Conservation (phyloP, 495 filamentous ascomycete species). For the Aspergillus bertholletiae region DNA sequence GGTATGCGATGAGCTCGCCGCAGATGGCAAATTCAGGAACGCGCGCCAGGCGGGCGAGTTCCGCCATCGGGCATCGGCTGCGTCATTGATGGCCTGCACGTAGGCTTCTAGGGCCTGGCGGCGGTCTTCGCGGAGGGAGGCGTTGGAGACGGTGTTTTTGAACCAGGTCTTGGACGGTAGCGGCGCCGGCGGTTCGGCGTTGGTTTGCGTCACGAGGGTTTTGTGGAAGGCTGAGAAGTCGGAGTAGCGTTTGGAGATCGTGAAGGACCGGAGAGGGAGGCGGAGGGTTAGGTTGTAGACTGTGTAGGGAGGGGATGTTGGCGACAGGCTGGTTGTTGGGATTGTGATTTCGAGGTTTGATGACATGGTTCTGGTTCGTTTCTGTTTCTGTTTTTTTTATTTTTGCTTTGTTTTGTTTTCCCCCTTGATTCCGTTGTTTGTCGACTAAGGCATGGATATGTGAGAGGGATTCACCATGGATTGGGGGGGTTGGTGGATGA, state of each 20-base stretch:
- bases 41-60: slow-evolving; percentile 76
- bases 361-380: slow-evolving; percentile 52
- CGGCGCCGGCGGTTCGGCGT: slow-evolving; percentile 57
- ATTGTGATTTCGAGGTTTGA: slow-evolving; percentile 78
- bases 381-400: not conserved
- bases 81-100: slow-evolving; percentile 73
- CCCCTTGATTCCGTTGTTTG: no score
- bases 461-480: no score
- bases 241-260: slow-evolving; percentile 88
- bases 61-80: slow-evolving; percentile 79
- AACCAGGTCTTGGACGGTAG: slow-evolving; percentile 86
- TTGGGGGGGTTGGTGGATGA: not conserved
- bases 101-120: slow-evolving; percentile 75
- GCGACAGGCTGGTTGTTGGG: slow-evolving; percentile 64
- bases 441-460: no score
- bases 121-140: slow-evolving; percentile 75
- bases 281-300: slow-evolving; percentile 89
- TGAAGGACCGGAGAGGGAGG: slow-evolving; percentile 82
- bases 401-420: not conserved
- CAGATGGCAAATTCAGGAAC: slow-evolving; percentile 78
- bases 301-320: slow-evolving; percentile 71
- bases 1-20: slow-evolving; percentile 27
- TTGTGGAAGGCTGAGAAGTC: slow-evolving; percentile 80
- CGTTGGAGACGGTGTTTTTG: slow-evolving; percentile 68
- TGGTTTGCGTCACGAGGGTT: slow-evolving; percentile 61